A percentile compares a stretch with the other conserved stretches of the same genome.
phyloP scores from a whole-genome alignment of 192 early-diverging fungal species.

The Neocallimastix lanati region DNA sequence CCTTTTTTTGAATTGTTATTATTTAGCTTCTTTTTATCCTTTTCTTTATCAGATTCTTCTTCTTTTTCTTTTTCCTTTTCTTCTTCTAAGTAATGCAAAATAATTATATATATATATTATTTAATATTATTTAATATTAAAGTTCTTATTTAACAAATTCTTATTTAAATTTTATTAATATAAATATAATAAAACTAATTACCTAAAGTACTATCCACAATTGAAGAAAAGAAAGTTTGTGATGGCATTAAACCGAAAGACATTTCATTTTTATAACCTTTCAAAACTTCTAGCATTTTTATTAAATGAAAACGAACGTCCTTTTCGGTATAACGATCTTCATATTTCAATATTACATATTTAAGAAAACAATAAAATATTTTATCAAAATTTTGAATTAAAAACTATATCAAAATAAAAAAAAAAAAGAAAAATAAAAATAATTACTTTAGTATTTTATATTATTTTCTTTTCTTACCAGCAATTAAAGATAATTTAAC shows the following conservation, averaged over 20 bases:
- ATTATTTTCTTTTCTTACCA: neutral
- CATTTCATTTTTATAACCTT: constrained; percentile 41
- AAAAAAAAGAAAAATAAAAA: neutral
- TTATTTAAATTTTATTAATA: no score
- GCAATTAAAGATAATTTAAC: neutral
- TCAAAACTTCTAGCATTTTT: constrained; percentile 70
- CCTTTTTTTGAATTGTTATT: neutral
- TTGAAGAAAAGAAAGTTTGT: constrained; percentile 40
- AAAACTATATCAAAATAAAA: no score
- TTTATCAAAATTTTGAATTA: no score
- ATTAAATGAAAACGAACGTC: constrained; percentile 79
- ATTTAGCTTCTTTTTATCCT: neutral
- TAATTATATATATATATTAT: neutral
- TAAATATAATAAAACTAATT: no score
- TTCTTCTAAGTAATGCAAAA: neutral
- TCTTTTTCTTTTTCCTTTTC: neutral
- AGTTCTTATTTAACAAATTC: no score
- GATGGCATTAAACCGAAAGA: constrained; percentile 53
- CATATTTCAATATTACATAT: neutral
- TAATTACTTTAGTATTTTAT: neutral
- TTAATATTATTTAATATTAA: no score
- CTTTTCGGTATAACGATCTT: constrained; percentile 77
- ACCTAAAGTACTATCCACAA: constrained; percentile 40
- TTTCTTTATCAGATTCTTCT: constrained; percentile 2
- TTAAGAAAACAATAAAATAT: no score